Conservation (phyloP, 495 filamentous ascomycete genomes). For the Penicillium cosmopolitanum region DNA sequence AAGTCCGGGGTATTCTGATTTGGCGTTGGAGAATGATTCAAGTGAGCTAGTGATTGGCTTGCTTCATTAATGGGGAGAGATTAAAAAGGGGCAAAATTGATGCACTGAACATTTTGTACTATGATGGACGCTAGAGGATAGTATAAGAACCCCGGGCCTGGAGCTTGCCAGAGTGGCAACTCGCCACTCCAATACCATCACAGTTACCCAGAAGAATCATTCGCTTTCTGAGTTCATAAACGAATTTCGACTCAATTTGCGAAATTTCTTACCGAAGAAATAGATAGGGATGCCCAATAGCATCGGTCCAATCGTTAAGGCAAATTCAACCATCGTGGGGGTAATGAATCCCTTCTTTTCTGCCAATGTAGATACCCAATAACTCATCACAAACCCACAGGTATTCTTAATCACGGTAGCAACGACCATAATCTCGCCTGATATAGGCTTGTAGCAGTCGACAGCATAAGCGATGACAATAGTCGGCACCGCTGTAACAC, state of each 20-base stretch:
- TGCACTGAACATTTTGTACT: no score
- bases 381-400: constrained; percentile 49
- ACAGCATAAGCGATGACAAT: constrained; percentile 55
- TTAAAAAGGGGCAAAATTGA: no score
- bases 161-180: no score
- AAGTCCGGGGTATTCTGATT: no score
- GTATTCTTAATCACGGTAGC: constrained; percentile 59
- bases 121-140: no score
- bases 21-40: neutral
- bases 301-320: constrained; percentile 26
- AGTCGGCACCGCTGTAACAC: constrained; percentile 51
- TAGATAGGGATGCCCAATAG: constrained; percentile 26
- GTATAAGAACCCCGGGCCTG: no score
- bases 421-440: constrained; percentile 57
- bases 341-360: constrained; percentile 14
- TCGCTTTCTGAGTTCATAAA: neutral
- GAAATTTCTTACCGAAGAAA: constrained; percentile 28
- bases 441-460: constrained; percentile 59
- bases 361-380: constrained; percentile 32
- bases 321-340: constrained; percentile 30
- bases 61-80: no score
- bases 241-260: constrained; percentile 17
- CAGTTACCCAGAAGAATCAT: no score
- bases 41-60: neutral
- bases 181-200: no score